Conservation (phyloP, 2,329 filamentous ascomycete genomes). For the Exophiala dermatitidis region DNA sequence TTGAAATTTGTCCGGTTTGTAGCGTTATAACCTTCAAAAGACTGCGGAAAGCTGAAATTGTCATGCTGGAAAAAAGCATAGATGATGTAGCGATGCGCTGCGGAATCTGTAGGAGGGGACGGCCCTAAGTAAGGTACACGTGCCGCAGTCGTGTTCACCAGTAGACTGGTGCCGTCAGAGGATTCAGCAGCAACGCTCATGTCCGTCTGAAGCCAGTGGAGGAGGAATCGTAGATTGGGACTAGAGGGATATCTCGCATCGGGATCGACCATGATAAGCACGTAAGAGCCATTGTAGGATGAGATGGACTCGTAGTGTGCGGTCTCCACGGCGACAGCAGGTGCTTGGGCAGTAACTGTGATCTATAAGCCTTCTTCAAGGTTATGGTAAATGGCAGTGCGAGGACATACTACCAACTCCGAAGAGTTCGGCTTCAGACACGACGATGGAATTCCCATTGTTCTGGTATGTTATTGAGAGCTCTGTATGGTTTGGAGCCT, state of each 20-base stretch:
- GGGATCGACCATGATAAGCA: slow-evolving; percentile 25
- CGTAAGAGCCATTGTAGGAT: slow-evolving; percentile 21
- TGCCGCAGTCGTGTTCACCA: slow-evolving; percentile 16
- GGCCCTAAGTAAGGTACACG: slow-evolving; percentile 16
- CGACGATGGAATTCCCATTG: slow-evolving; percentile 14
- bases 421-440: slow-evolving; percentile 18
- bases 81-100: slow-evolving; percentile 25
- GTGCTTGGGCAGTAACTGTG: slow-evolving; percentile 16
- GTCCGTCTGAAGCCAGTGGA: slow-evolving; percentile 24
- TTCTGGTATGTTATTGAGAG: slow-evolving; percentile 17
- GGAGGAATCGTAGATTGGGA: slow-evolving; percentile 15
- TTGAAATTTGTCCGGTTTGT: slow-evolving; percentile 20
- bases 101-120: slow-evolving; percentile 21
- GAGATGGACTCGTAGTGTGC: slow-evolving; percentile 15
- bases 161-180: slow-evolving; percentile 16
- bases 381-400: not conserved
- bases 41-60: slow-evolving; percentile 18
- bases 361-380: slow-evolving; percentile 1
- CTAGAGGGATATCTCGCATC: slow-evolving; percentile 22
- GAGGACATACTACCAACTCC: slow-evolving; percentile 15
- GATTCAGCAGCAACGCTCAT: slow-evolving; percentile 9
- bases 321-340: slow-evolving; percentile 20
- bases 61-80: slow-evolving; percentile 23
- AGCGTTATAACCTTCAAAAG: slow-evolving; percentile 15
- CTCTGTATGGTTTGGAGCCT: slow-evolving; percentile 16